Evolutionary conservation across 2,329 filamentous ascomycete species (phyloP), one percentile per base, ranked within the genome.

Genomic region (Alternaria triticimaculans): DNA sequence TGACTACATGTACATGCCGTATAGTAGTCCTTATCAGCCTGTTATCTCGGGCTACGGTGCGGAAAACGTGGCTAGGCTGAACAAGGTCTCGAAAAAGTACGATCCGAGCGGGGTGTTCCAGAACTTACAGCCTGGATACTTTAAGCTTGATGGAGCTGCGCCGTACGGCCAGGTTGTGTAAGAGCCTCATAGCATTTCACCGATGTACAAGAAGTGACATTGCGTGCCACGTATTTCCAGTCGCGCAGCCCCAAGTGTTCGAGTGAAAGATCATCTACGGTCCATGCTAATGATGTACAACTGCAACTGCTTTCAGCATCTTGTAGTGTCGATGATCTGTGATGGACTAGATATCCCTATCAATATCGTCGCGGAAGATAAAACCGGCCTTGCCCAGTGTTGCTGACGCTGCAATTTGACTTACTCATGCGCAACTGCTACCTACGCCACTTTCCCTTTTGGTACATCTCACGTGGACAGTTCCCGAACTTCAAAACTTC

Each of bases 1-100:
- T 45, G 48, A 65, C 37, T 60, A 77, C 61, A 64, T 82, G 44
- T 84, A 84, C 69, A 80, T 84, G 78, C 83, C 84, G 63, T 84
- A 85, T 59, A 82, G 81, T 20, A 78, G 75, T 56, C 72, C 76
- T 63, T 80, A 75, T 58, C 81, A 84, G 65, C 75, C 80, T 60
- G 77, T 81, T 2, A 67, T 84, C 26, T 64, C 67, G 10, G 75
- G 80, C 15, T 84, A 84, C 64, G 82, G 82, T 1, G 48, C 65
- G n/a, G 65, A 62, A 6, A 84, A 81, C 51, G 55, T 72, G 43
- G 60, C 67, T 23, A 71, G 64, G 25, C 50, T 68, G 41, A 62
- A 59, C 4, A n/a, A 46, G 12, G 51, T 67, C 1, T 51, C 62
- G 25, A 55, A 45, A 18, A 62, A 66, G 26, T 65, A 64, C 20